Base-by-base conservation (phyloP, 805 yeast species). In the Grigorovia yakushimaensis region DNA sequence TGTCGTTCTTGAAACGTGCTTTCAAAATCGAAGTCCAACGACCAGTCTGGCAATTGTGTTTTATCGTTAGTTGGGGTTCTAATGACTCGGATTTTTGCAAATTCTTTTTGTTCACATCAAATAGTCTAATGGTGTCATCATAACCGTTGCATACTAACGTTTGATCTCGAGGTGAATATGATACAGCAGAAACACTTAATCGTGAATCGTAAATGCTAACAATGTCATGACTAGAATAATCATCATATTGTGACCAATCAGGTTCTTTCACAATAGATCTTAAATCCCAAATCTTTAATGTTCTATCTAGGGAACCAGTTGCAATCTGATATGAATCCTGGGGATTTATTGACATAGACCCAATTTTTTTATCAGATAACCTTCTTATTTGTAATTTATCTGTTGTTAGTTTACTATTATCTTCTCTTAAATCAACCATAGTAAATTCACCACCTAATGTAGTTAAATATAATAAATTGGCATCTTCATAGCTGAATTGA, bases 1-100 rank as follows among this genome's bases (percentile, higher is more conserved):
- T 71, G 30, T 73, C 67, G 2, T 66, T 63, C 51, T 93, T 97
- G 94, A 97, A 91, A 58, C 80, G 76, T 0, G 96, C 81, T 56
- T 91, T 88, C 48, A 91, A 68, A 42, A 91, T 91, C 1, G 95
- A 82, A 0, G 93, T 96, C 98, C 98, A 91, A 53, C 96, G 73
- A 0, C 98, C 98, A 0, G 96, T 84, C 64, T 91, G 96, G 67
- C 98, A 93, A 59, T 93, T 93, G 61, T 93, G 98, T 47, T 77
- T 77, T 44, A 91, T 71, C 9, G 78, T 77, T 23, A 77, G 73
- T 24, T 73, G 59, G 0, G 96, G 95, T n/a, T 57, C 61, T 33
- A 88, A 55, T 45, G 73, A 75, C 1, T 27, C 36, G 7, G 5
- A 19, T 8, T 54, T 54, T 13, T 56, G 49, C 11, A 61, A 42